Evolutionary conservation across 345 rosid species (phyloP).

Genomic region (Pelargonium nanum): DNA sequence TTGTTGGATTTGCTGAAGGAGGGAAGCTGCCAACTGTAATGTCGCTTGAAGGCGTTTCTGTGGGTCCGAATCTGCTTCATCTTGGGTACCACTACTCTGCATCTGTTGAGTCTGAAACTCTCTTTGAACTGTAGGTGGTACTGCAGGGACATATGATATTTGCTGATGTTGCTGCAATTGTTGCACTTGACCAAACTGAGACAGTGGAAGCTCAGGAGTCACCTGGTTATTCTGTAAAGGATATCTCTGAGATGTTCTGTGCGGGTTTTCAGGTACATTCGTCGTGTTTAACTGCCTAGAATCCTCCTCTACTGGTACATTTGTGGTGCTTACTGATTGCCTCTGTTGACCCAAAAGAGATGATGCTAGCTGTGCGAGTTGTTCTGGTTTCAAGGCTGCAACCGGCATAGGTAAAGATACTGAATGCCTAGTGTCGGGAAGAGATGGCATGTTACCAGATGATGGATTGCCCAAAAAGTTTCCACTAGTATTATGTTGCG

Average conservation of each 20-base stretch:
- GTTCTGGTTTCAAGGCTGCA: slow-evolving; percentile 51
- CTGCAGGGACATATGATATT: slow-evolving; percentile 15
- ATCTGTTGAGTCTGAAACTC: slow-evolving; percentile 36
- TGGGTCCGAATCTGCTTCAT: slow-evolving; percentile 53
- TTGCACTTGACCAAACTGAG: slow-evolving; percentile 42
- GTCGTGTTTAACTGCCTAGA: slow-evolving; percentile 18
- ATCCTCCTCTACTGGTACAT: slow-evolving; percentile 23
- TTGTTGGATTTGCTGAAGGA: slow-evolving; percentile 91
- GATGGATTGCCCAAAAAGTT: no score
- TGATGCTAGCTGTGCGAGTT: slow-evolving; percentile 59
- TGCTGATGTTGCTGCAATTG: slow-evolving; percentile 39
- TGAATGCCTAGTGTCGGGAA: slow-evolving; percentile 35
- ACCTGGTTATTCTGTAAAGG: slow-evolving; percentile 27
- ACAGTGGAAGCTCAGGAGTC: slow-evolving; percentile 24
- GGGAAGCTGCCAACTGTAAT: slow-evolving; percentile 83
- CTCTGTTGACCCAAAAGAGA: slow-evolving; percentile 56
- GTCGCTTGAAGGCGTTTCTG: slow-evolving; percentile 92
- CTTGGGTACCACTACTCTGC: slow-evolving; percentile 30
- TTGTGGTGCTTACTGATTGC: slow-evolving; percentile 33
- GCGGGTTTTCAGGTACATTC: slow-evolving; percentile 23
- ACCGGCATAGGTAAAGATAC: slow-evolving; percentile 20
- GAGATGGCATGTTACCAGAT: slow-evolving; percentile 10
- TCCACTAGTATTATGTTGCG: slow-evolving; percentile 16
- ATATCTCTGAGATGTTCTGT: slow-evolving; percentile 26
- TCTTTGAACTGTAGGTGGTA: slow-evolving; percentile 6